phyloP scores from a whole-genome alignment of 2,329 filamentous ascomycete species.

The Pestalotiopsis sp. region DNA sequence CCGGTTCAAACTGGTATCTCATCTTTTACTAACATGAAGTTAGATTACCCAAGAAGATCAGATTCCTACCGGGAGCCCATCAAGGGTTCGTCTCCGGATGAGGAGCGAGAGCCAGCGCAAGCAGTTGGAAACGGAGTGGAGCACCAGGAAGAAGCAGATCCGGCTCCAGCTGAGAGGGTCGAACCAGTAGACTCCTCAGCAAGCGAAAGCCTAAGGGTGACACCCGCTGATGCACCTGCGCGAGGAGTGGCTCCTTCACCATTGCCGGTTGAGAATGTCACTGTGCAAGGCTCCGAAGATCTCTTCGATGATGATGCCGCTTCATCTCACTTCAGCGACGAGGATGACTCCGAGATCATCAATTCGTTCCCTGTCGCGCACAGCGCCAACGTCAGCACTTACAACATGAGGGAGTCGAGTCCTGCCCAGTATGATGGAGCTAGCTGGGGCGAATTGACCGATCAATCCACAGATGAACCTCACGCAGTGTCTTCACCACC shows the following conservation, averaged over 20 bases:
- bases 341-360: slow-evolving; percentile 5
- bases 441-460: background rate
- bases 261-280: slow-evolving; percentile 30
- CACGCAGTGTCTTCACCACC: background rate
- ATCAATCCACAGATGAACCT: background rate
- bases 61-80: slow-evolving; percentile 12
- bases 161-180: slow-evolving; percentile 17
- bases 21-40: background rate
- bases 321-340: slow-evolving; percentile 5
- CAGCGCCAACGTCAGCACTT: background rate
- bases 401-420: background rate
- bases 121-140: slow-evolving; percentile 19
- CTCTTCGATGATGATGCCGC: slow-evolving; percentile 32
- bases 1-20: background rate
- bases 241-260: slow-evolving; percentile 10
- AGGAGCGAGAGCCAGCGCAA: slow-evolving; percentile 2
- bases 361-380: background rate
- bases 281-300: slow-evolving; percentile 36
- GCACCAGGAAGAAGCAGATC: slow-evolving; percentile 15
- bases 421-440: background rate
- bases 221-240: background rate
- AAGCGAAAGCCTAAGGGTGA: background rate
- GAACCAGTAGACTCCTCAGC: background rate
- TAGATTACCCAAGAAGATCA: background rate
- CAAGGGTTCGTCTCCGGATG: slow-evolving; percentile 21